These are phyloP conservation scores for Calycina herbarum DNA, from an alignment of 2,329 filamentous ascomycete genomes.

Conservation along the genomic window DNA sequence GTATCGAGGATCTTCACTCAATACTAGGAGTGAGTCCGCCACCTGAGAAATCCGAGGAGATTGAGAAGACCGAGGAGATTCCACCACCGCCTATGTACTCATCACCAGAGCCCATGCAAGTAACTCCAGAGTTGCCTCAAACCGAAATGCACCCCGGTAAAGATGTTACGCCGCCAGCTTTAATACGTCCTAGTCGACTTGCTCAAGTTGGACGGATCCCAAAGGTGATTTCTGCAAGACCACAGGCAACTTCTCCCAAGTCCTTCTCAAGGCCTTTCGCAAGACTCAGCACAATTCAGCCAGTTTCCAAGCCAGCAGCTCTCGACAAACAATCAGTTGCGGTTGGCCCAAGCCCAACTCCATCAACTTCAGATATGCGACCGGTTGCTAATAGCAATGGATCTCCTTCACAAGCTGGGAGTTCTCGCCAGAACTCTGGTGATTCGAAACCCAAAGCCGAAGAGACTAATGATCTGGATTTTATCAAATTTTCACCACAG, in stretches of 20 bases:
- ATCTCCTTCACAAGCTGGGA: conserved; percentile 2
- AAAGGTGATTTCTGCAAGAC: conserved; percentile 69
- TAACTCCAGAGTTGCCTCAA: conserved; percentile 26
- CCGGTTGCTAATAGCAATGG: neutral
- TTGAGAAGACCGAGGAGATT: neutral
- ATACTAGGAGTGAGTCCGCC: conserved; percentile 10
- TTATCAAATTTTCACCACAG: conserved; percentile 67
- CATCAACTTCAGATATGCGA: conserved; percentile 27
- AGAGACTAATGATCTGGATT: conserved; percentile 51
- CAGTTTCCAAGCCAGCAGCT: conserved; percentile 33
- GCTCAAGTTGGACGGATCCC: conserved; percentile 87
- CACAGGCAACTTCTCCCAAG: conserved; percentile 66
- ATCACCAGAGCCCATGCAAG: conserved; percentile 28
- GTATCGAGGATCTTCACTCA: conserved; percentile 25
- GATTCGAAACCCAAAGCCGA: conserved; percentile 27
- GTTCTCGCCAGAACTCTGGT: conserved; percentile 24
- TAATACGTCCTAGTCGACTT: conserved; percentile 51
- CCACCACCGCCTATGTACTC: conserved; percentile 22
- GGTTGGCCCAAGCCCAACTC: conserved; percentile 46
- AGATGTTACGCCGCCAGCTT: conserved; percentile 9
- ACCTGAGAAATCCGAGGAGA: conserved; percentile 11
- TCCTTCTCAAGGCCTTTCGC: conserved; percentile 87
- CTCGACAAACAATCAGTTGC: conserved; percentile 46
- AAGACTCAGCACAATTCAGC: conserved; percentile 49
- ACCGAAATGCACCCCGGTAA: conserved; percentile 29